Conservation (phyloP, 169 alveolate genomes). For the Plasmodium gaboni region DNA sequence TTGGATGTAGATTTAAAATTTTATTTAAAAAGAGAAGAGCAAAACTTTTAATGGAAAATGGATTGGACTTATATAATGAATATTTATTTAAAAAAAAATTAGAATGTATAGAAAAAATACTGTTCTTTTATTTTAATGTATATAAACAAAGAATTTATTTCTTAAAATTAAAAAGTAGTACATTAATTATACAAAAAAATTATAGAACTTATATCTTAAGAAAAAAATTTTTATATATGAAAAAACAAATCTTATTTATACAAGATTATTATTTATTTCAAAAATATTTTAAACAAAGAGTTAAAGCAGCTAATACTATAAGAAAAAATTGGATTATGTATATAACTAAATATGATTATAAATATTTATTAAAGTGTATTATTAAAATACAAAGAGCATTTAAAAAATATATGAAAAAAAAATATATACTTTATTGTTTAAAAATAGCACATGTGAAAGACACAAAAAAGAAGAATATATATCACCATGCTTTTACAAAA, state of each 20-base stretch:
- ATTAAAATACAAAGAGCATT: constrained; percentile 65
- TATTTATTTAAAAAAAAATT: constrained; percentile 33
- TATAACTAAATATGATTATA: constrained; percentile 58
- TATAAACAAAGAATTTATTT: constrained; percentile 55
- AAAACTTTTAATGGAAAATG: constrained; percentile 46
- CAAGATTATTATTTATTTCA: constrained; percentile 68
- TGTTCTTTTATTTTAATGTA: constrained; percentile 67
- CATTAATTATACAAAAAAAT: constrained; percentile 59
- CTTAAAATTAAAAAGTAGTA: constrained; percentile 19
- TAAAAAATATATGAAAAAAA: constrained; percentile 49
- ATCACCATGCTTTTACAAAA: constrained; percentile 4
- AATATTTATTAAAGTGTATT: constrained; percentile 23
- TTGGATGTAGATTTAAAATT: constrained; percentile 71
- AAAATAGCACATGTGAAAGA: constrained; percentile 19
- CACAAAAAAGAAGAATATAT: constrained; percentile 9
- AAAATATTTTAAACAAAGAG: constrained; percentile 53
- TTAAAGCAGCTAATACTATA: constrained; percentile 43
- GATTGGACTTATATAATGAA: constrained; percentile 38
- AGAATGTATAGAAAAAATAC: constrained; percentile 39
- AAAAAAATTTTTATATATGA: constrained; percentile 37
- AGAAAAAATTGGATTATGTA: constrained; percentile 60
- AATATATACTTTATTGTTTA: constrained; percentile 49
- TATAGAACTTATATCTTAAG: constrained; percentile 29
- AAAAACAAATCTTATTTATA: constrained; percentile 30
- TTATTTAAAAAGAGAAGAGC: constrained; percentile 62